Percentiles rank a stretch among this genome's conserved stretches.
These are phyloP conservation scores for Penicillium canescens DNA, from an alignment of 495 filamentous ascomycete genomes.

Conservation along the genomic window DNA sequence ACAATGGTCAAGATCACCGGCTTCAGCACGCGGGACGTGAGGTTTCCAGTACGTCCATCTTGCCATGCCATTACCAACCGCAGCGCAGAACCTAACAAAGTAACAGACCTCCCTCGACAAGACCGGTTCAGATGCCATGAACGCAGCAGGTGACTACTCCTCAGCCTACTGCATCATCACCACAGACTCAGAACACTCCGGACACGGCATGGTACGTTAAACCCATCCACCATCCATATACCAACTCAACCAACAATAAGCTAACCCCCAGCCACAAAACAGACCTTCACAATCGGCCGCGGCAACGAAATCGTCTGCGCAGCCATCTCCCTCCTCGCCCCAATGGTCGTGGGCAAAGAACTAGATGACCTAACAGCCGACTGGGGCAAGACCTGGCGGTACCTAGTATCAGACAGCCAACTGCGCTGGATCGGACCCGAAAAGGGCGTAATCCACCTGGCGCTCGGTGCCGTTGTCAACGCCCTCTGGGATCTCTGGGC, in stretches of 20 bases:
- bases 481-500: constrained; percentile 96
- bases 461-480: constrained; percentile 87
- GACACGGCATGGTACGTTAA: constrained; percentile 80
- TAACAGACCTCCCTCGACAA: constrained; percentile 84
- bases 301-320: constrained; percentile 92
- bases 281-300: constrained; percentile 96
- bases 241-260: background rate
- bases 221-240: background rate
- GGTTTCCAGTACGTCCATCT: constrained; percentile 68
- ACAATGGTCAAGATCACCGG: constrained; percentile 78
- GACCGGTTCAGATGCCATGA: constrained; percentile 97
- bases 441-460: constrained; percentile 93
- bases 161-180: constrained; percentile 89
- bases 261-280: background rate
- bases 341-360: constrained; percentile 69
- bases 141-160: constrained; percentile 90
- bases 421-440: constrained; percentile 95
- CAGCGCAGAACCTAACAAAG: background rate
- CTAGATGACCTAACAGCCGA: constrained; percentile 74
- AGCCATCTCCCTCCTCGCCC: constrained; percentile 75
- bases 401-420: constrained; percentile 87
- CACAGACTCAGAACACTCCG: constrained; percentile 70
- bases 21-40: constrained; percentile 79
- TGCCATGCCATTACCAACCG: background rate
- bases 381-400: constrained; percentile 89